These are phyloP conservation scores for Casaregolazyma suthepensis DNA, from an alignment of 1,139 yeast species.

Conservation along the genomic window DNA sequence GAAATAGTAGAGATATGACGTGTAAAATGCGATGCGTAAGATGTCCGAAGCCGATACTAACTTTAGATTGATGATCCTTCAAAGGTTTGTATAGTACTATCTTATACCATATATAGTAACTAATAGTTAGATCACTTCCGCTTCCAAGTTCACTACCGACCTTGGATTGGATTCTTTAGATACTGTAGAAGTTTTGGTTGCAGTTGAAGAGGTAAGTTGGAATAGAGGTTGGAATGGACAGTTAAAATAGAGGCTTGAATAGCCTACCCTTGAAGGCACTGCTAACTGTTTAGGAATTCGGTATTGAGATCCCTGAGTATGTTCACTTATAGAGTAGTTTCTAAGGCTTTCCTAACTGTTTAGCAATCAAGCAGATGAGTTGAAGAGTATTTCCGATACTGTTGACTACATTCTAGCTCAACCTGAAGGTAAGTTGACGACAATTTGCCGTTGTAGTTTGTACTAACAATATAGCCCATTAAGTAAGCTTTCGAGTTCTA, in stretches of 20 bases:
- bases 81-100: slow-evolving; percentile 16
- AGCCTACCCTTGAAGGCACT: not conserved
- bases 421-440: slow-evolving; percentile 37
- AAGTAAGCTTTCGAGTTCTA: not conserved
- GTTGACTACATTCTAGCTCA: slow-evolving; percentile 68
- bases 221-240: not conserved
- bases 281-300: slow-evolving; percentile 35
- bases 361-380: slow-evolving; percentile 66
- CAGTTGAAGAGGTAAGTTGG: slow-evolving; percentile 55
- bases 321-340: slow-evolving; percentile 8
- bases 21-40: no score
- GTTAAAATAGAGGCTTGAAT: not conserved
- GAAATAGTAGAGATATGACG: not conserved
- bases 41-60: slow-evolving; percentile 1
- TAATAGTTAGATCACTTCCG: slow-evolving; percentile 42
- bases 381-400: slow-evolving; percentile 80
- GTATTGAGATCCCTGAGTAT: slow-evolving; percentile 66
- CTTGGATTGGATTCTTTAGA: slow-evolving; percentile 84
- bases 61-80: slow-evolving; percentile 22
- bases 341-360: not conserved
- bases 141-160: slow-evolving; percentile 63
- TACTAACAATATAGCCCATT: slow-evolving; percentile 3
- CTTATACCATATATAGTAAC: not conserved
- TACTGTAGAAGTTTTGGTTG: slow-evolving; percentile 85
- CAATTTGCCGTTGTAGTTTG: not conserved